Base-by-base conservation (phyloP, 306 rosid genomes). In the Pueraria montana region DNA sequence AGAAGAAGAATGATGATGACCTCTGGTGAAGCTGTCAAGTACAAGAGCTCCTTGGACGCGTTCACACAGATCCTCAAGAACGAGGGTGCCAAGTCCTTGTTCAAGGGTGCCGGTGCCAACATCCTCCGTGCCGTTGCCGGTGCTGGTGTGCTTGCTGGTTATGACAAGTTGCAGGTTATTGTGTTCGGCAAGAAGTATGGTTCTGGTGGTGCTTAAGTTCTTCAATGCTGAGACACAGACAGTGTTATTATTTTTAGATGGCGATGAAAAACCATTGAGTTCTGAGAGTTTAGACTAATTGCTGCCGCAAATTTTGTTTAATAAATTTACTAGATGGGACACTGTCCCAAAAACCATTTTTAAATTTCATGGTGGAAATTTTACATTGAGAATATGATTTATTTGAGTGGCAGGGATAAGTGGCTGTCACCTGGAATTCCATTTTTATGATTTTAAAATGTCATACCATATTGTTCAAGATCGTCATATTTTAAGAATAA, bases 1-100 rank as follows among this genome's bases (percentile, higher is more conserved):
- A 90, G 97, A 52, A 93, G 97, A 95, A 93, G 98, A 95, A 95
- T 95, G 95, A 95, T 95, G 98, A 95, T 95, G 98, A 95, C 98
- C 21, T 95, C 98, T 0, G 98, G 98, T 23, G 98, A 95, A 69
- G 98, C 98, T 0, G 97, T 91, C 26, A 93, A 95, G 94, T 95
- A 95, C 92, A 93, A 85, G 88, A 91, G 94, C 69, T 91, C 98
- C 17, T 0, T 88, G 4, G 97, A 94, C 77, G 98, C 97, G 3
- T 94, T 94, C 53, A 0, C 64, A 2, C 97, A 94, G 79, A 95
- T 93, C 80, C 63, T 95, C 71, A 93, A 93, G 92, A 95, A 95
- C 0, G 97, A 95, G 89, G 97, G 98, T 69, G 48, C 92, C 68
- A 95, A 88, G 89, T 93, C 98, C 20, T 86, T 95, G 81, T 95